phyloP scores from a whole-genome alignment of 305 asterid genomes.

The Lippia alba region DNA sequence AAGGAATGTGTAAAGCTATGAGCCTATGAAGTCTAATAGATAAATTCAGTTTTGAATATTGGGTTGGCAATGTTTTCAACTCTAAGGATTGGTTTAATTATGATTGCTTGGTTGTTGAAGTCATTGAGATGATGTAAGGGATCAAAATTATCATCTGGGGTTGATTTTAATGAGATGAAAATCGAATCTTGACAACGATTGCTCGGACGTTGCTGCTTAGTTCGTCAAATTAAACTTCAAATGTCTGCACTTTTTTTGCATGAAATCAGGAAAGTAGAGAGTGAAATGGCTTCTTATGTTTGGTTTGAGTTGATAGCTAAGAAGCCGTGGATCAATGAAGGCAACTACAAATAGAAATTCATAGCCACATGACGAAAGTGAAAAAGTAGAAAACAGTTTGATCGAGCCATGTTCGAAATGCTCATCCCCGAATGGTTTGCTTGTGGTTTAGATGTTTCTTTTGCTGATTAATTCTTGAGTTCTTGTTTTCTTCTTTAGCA shows the following conservation, averaged over 20 bases:
- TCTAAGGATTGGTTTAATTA: background rate
- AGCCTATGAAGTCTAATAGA: constrained; percentile 33
- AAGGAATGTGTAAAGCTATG: constrained; percentile 35
- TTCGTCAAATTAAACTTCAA: background rate
- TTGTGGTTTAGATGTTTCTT: too few species aligned
- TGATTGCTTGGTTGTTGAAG: background rate
- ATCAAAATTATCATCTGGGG: background rate
- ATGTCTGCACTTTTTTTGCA: constrained; percentile 1
- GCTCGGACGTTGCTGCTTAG: too few species aligned
- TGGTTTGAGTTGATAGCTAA: too few species aligned
- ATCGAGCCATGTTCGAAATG: too few species aligned
- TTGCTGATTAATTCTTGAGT: background rate
- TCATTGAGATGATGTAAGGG: background rate
- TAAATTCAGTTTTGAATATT: constrained; percentile 11
- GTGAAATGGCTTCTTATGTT: too few species aligned
- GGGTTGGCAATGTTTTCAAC: background rate
- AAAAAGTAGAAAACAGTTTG: too few species aligned
- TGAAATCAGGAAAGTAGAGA: too few species aligned
- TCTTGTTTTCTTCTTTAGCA: background rate
- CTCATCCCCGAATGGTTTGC: too few species aligned
- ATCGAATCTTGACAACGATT: constrained; percentile 16
- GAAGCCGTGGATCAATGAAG: too few species aligned
- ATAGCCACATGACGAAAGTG: background rate
- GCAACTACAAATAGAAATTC: too few species aligned
- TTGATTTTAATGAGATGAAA: background rate